Conservation (phyloP, 192 early-diverging fungal genomes). For the Backusella luteola region DNA sequence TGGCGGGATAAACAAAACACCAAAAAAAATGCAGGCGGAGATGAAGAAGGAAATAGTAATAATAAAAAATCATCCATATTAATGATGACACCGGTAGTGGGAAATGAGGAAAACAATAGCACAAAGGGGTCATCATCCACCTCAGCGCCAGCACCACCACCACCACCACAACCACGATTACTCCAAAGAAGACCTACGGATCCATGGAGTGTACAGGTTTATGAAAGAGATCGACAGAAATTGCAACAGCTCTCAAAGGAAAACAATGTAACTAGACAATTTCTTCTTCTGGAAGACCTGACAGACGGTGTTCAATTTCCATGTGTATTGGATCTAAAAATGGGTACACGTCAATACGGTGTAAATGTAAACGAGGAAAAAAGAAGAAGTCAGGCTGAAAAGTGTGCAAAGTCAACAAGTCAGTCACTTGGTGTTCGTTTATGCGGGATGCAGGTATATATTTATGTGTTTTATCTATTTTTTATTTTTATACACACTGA, state of each 20-base stretch:
- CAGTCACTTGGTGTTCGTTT: slow-evolving; percentile 90
- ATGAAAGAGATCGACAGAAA: slow-evolving; percentile 13
- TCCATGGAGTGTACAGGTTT: slow-evolving; percentile 11
- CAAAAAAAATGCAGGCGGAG: background rate
- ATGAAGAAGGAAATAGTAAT: background rate
- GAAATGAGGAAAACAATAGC: background rate
- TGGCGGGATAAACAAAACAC: slow-evolving; percentile 10
- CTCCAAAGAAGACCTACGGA: background rate
- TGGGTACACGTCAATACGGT: slow-evolving; percentile 97
- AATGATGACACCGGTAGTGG: background rate
- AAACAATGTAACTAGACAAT: slow-evolving; percentile 59
- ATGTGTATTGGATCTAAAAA: slow-evolving; percentile 97
- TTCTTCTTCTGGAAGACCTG: slow-evolving; percentile 92
- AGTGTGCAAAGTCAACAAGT: slow-evolving; percentile 91
- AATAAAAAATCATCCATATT: background rate
- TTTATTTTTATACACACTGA: background rate
- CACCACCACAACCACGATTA: background rate
- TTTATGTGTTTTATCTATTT: background rate
- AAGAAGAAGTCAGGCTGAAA: slow-evolving; percentile 79
- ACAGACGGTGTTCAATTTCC: slow-evolving; percentile 87
- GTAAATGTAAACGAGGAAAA: slow-evolving; percentile 84
- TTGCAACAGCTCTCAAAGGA: slow-evolving; percentile 37
- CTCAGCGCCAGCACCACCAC: background rate
- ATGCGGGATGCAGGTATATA: slow-evolving; percentile 91
- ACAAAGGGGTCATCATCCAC: background rate